Percentiles rank a stretch among this genome's conserved stretches.
Evolutionary conservation across 139 green algal genomes (phyloP).

Genomic region (Gonium pectorale): DNA sequence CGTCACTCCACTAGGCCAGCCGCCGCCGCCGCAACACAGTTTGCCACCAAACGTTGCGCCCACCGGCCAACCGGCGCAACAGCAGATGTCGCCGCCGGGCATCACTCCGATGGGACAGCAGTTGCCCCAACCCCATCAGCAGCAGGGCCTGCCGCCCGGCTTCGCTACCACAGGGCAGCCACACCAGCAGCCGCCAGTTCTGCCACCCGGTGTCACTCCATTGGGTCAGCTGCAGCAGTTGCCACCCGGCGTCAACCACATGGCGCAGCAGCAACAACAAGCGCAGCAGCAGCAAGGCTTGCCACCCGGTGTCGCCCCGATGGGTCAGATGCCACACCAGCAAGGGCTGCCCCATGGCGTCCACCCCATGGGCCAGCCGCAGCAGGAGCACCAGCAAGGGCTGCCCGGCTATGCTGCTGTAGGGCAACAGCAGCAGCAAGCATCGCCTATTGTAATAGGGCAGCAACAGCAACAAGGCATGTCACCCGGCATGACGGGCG

Average conservation of each 20-base stretch:
- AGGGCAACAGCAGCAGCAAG: too few relatives aligned
- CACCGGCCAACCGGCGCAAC: not conserved
- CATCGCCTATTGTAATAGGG: too few relatives aligned
- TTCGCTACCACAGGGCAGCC: conserved; percentile 7
- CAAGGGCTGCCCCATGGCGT: not conserved
- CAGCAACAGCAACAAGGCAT: not conserved
- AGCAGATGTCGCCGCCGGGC: conserved; percentile 32
- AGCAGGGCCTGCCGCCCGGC: conserved; percentile 41
- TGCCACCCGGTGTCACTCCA: not conserved
- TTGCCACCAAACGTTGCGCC: too few relatives aligned
- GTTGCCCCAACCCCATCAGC: not conserved
- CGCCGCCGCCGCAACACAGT: not conserved
- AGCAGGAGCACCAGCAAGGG: not conserved
- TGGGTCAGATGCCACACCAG: not conserved
- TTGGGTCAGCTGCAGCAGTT: not conserved
- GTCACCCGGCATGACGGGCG: not conserved
- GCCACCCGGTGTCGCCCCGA: not conserved
- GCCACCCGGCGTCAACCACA: conserved; percentile 1
- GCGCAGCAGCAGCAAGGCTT: not conserved
- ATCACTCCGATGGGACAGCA: too few relatives aligned
- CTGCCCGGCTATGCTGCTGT: too few relatives aligned
- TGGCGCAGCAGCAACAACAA: too few relatives aligned
- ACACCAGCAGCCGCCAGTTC: not conserved
- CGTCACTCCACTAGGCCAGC: not conserved
- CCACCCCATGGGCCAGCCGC: not conserved